A percentile compares a stretch with the other conserved stretches of the same genome.
Conservation (phyloP, 2,329 filamentous ascomycete species). For the Didymella lethalis region DNA sequence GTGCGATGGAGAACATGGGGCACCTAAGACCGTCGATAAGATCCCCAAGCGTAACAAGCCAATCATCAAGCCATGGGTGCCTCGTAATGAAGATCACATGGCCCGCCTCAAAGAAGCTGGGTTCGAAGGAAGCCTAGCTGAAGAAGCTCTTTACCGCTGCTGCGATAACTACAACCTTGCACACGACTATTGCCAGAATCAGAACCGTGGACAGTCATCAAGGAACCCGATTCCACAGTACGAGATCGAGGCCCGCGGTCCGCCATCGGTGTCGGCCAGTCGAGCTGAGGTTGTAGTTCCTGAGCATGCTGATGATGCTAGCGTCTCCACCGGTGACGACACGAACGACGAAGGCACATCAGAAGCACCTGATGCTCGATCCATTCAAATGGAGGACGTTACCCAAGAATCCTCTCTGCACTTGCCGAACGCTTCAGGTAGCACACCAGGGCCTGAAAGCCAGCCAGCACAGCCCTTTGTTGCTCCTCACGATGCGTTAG, state of each 20-base stretch:
- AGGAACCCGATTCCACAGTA: constrained; percentile 72
- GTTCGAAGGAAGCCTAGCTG: constrained; percentile 69
- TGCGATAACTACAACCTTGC: constrained; percentile 70
- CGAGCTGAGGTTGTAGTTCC: constrained; percentile 46
- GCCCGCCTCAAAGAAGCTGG: constrained; percentile 55
- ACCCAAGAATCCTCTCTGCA: constrained; percentile 25
- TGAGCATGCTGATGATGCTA: constrained; percentile 40
- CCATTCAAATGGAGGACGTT: constrained; percentile 52
- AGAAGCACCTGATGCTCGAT: constrained; percentile 45
- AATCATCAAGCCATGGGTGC: constrained; percentile 61
- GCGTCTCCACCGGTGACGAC: constrained; percentile 37
- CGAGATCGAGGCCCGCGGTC: constrained; percentile 43
- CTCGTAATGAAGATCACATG: constrained; percentile 56
- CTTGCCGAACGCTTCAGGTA: constrained; percentile 21
- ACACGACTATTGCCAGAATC: constrained; percentile 76
- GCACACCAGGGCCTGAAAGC: constrained; percentile 31
- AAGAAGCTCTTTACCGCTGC: constrained; percentile 84
- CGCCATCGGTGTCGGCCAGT: constrained; percentile 42
- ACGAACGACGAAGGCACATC: constrained; percentile 36
- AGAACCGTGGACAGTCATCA: constrained; percentile 64
- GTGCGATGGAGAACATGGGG: constrained; percentile 76
- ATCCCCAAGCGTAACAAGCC: constrained; percentile 57
- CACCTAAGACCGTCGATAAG: constrained; percentile 69
- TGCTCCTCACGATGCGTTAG: constrained; percentile 37
- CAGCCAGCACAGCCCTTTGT: constrained; percentile 24